phyloP scores from a whole-genome alignment of 139 green algal species.

The Coelastrella sp. region DNA sequence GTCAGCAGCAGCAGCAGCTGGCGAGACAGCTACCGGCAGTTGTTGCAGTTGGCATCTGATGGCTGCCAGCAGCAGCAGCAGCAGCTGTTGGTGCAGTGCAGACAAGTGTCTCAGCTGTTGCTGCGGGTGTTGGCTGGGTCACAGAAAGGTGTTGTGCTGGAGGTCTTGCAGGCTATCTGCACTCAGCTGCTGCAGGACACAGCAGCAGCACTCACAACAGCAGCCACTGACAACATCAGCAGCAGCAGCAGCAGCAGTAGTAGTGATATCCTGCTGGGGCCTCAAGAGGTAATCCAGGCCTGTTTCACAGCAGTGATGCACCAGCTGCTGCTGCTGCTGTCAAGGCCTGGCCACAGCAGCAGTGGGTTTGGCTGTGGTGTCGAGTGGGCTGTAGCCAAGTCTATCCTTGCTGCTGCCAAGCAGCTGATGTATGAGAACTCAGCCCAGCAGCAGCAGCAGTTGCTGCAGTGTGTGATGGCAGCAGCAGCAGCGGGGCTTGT shows the following conservation, averaged over 20 bases:
- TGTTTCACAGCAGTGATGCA: constrained; percentile 4
- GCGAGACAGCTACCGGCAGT: neutral
- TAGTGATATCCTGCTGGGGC: neutral
- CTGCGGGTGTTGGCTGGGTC: neutral
- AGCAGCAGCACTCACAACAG: neutral
- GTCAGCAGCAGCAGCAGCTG: constrained; percentile 29
- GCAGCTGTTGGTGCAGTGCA: neutral
- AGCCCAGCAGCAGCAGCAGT: constrained; percentile 33
- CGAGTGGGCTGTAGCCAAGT: neutral
- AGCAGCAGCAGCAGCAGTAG: neutral
- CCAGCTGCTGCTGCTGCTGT: constrained; percentile 17
- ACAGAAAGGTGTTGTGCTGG: neutral
- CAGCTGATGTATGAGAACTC: neutral
- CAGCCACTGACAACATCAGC: neutral
- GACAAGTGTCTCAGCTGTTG: neutral
- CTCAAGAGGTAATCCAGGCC: neutral
- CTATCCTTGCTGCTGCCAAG: constrained; percentile 11
- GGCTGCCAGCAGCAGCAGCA: constrained; percentile 29
- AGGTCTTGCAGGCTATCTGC: neutral
- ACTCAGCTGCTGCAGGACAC: neutral
- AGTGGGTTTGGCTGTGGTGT: constrained; percentile 21
- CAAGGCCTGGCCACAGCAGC: neutral
- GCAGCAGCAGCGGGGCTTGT: constrained; percentile 23
- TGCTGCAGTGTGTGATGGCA: constrained; percentile 1
- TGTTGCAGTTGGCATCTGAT: neutral